Percentiles rank a stretch among this genome's conserved stretches.
Conservation (phyloP, 129 eudicot species). For the Tagetes patula region DNA sequence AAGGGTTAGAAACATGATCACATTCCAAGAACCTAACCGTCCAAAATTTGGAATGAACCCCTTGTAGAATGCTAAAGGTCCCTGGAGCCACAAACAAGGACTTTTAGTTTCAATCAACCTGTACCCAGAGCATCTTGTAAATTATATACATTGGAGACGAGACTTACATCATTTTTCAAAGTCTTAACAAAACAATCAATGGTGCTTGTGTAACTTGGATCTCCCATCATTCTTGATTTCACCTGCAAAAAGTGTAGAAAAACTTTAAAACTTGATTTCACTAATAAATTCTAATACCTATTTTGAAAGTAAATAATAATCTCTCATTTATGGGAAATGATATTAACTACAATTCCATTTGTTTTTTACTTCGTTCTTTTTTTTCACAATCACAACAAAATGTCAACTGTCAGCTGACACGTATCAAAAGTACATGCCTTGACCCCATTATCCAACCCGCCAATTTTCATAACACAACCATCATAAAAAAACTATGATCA, state of each 20-base stretch:
- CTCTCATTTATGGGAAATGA: background rate
- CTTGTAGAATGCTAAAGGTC: constrained; percentile 91
- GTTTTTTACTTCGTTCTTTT: background rate
- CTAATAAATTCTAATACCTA: background rate
- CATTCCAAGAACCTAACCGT: constrained; percentile 95
- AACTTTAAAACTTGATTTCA: background rate
- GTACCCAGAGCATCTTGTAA: background rate
- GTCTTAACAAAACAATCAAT: constrained; percentile 88
- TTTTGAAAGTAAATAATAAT: background rate
- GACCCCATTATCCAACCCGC: background rate
- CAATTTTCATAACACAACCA: background rate
- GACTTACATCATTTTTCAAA: constrained; percentile 75
- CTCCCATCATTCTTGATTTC: constrained; percentile 99
- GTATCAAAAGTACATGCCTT: background rate
- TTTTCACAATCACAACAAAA: background rate
- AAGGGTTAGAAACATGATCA: constrained; percentile 87
- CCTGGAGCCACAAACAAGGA: constrained; percentile 44
- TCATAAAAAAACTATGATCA: background rate
- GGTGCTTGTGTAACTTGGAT: constrained; percentile 76
- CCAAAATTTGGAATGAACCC: constrained; percentile 94
- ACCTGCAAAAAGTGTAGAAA: constrained; percentile 49
- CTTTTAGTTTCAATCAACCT: background rate
- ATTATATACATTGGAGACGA: background rate
- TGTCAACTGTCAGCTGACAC: background rate
- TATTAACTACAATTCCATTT: background rate